phyloP scores from a whole-genome alignment of 139 green algal species.

The Picochlorum sp. region DNA sequence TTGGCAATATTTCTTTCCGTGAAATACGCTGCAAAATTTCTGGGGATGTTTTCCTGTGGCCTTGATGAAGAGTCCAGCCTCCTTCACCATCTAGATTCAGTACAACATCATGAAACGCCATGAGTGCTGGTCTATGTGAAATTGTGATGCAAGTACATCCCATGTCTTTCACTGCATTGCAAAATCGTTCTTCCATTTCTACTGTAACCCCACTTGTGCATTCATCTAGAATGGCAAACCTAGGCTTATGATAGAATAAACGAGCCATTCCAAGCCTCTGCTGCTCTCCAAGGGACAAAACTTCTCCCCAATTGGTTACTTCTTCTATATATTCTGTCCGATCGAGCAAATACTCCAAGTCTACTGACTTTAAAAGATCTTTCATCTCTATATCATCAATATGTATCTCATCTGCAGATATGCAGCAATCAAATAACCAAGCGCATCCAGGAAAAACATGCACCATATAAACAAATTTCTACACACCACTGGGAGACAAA shows the following conservation, averaged over 20 bases:
- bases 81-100: constrained; percentile 64
- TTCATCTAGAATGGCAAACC: constrained; percentile 69
- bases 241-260: constrained; percentile 60
- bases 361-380: constrained; percentile 40
- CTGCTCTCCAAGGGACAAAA: constrained; percentile 57
- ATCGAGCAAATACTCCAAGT: constrained; percentile 44
- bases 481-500: constrained; percentile 2
- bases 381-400: constrained; percentile 24
- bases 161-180: constrained; percentile 33
- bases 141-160: constrained; percentile 73
- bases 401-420: constrained; percentile 8
- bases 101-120: constrained; percentile 70
- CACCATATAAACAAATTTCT: not conserved
- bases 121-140: constrained; percentile 59
- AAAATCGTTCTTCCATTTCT: constrained; percentile 70
- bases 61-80: constrained; percentile 50
- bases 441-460: not conserved
- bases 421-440: not conserved
- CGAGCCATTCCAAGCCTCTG: constrained; percentile 64
- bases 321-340: constrained; percentile 7
- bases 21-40: not conserved
- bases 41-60: constrained; percentile 8
- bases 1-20: not conserved
- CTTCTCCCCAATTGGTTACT: constrained; percentile 36
- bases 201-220: constrained; percentile 64